A percentile compares a stretch with the other conserved stretches of the same genome.
Conservation (phyloP, 2,329 filamentous ascomycete genomes). For the Pseudogymnoascus destructans region DNA sequence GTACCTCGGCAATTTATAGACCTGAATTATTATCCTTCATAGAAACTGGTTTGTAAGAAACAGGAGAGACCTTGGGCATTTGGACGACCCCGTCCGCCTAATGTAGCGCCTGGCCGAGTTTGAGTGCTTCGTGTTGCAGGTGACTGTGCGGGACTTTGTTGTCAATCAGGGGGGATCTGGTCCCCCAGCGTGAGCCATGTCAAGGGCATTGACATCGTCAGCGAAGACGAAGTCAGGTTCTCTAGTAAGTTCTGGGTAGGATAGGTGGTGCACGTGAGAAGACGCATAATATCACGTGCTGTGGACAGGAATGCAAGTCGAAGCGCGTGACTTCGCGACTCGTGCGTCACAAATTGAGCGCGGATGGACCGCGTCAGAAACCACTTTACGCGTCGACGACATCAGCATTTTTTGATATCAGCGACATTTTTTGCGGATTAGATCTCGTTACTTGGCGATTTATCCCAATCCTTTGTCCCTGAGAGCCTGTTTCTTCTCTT, state of each 20-base stretch:
- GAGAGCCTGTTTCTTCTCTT: not conserved
- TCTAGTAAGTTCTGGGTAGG: not conserved
- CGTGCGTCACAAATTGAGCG: not conserved
- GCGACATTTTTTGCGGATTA: not conserved
- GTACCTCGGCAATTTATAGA: too few relatives aligned
- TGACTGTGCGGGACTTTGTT: too few relatives aligned
- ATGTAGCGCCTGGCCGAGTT: too few relatives aligned
- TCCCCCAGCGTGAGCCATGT: too few relatives aligned
- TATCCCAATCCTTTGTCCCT: not conserved
- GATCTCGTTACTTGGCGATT: not conserved
- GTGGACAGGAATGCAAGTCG: not conserved
- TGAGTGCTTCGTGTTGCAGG: too few relatives aligned
- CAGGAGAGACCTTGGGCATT: too few relatives aligned
- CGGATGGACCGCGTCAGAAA: slow-evolving; percentile 1
- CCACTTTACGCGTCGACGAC: slow-evolving; percentile 8
- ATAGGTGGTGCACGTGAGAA: not conserved
- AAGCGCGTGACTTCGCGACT: slow-evolving; percentile 7
- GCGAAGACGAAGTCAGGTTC: too few relatives aligned
- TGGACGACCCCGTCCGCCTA: too few relatives aligned
- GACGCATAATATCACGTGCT: not conserved
- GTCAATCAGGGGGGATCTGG: too few relatives aligned
- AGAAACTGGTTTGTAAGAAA: too few relatives aligned
- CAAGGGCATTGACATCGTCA: too few relatives aligned
- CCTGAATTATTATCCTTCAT: too few relatives aligned
- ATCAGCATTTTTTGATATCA: not conserved